Percentiles rank a stretch among this genome's conserved stretches.
phyloP scores from a whole-genome alignment of 306 rosid genomes.

The Parietaria judaica region DNA sequence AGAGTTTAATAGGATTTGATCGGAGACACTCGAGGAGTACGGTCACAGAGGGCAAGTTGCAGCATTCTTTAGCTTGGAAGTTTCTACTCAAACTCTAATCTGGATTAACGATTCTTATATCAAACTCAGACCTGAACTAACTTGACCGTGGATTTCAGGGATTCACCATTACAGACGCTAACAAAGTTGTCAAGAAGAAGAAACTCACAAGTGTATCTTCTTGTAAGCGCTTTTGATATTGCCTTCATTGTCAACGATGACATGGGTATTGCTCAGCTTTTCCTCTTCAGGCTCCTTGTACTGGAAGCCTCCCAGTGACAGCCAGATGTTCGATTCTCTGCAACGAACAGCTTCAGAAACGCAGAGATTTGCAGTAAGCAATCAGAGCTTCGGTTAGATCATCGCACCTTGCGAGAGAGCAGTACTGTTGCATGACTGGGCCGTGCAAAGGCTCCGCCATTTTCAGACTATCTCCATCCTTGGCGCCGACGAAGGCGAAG shows the following conservation, averaged over 20 bases:
- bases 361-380: conserved; percentile 7
- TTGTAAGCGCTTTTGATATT: conserved; percentile 56
- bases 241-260: conserved; percentile 77
- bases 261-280: conserved; percentile 72
- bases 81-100: no score
- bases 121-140: no score
- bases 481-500: conserved; percentile 67
- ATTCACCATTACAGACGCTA: not conserved
- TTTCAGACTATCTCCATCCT: conserved; percentile 68
- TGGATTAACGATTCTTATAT: no score
- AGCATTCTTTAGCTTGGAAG: no score
- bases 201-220: conserved; percentile 80
- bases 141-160: no score
- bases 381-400: not conserved
- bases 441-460: conserved; percentile 77
- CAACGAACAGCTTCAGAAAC: conserved; percentile 9
- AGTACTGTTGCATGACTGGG: conserved; percentile 57
- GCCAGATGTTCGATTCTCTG: conserved; percentile 92
- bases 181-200: not conserved
- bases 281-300: conserved; percentile 71
- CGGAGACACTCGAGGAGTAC: no score
- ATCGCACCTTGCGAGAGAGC: conserved; percentile 78
- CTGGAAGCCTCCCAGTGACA: conserved; percentile 97
- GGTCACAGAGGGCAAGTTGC: no score
- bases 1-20: no score